Percentiles rank a stretch among this genome's conserved stretches.
phyloP scores from a whole-genome alignment of 2,329 filamentous ascomycete species.

The Aspergillus sp. region DNA sequence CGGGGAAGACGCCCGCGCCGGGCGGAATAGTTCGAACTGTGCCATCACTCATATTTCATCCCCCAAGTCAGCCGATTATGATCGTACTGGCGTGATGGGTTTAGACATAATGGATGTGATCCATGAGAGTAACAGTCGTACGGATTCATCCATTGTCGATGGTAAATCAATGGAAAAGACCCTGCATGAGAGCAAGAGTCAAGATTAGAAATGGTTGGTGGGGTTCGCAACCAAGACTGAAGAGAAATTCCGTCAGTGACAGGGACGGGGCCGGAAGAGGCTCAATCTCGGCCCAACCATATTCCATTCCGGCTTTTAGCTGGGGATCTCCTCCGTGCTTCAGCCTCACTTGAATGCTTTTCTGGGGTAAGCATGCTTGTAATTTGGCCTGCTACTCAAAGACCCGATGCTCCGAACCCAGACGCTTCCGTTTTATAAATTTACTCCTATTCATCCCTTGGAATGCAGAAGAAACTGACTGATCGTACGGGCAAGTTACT shows the following conservation, averaged over 20 bases:
- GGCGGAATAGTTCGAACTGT: not conserved
- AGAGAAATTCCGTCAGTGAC: not conserved
- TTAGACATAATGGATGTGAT: not conserved
- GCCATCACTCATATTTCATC: not conserved
- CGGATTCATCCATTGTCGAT: not conserved
- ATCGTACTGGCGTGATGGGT: not conserved
- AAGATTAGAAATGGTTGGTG: not conserved
- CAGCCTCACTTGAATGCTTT: not conserved
- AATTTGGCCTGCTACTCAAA: not conserved
- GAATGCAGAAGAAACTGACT: not conserved
- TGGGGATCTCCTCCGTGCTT: not conserved
- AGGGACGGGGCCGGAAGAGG: conserved; percentile 7
- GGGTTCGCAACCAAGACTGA: conserved; percentile 3
- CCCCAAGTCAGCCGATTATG: not conserved
- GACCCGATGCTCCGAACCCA: not conserved
- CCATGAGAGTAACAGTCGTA: not conserved
- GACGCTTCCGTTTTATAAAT: not conserved
- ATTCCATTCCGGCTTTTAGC: conserved; percentile 2
- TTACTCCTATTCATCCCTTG: not conserved
- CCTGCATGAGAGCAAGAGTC: not conserved
- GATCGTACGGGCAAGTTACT: not conserved
- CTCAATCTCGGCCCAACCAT: conserved; percentile 12
- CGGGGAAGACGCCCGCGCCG: conserved; percentile 17
- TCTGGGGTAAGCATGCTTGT: not conserved
- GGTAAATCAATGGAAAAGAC: not conserved